A percentile compares a stretch with the other conserved stretches of the same genome.
Evolutionary conservation across 192 early-diverging fungal genomes (phyloP).

Genomic region (Backusella psychrophila): DNA sequence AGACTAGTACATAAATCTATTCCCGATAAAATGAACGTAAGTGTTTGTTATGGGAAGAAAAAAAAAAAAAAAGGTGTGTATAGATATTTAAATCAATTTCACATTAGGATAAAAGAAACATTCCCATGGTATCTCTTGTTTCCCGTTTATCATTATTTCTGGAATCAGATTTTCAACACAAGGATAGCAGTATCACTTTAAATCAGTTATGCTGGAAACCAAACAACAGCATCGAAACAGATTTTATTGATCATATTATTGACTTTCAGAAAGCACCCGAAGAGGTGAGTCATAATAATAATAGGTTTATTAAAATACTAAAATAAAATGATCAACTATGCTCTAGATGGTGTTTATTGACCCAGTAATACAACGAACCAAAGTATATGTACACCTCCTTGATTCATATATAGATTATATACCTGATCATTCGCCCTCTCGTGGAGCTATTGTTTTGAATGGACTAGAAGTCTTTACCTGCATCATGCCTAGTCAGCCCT

Average conservation of each 20-base stretch:
- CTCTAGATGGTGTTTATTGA: constrained; percentile 41
- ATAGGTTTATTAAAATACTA: not conserved
- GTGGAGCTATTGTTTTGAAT: constrained; percentile 51
- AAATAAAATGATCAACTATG: not conserved
- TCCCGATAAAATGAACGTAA: constrained; percentile 42
- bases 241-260: constrained; percentile 51
- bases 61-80: not conserved
- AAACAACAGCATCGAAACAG: constrained; percentile 21
- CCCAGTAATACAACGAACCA: constrained; percentile 51
- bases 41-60: not conserved
- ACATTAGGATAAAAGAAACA: constrained; percentile 40
- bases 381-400: constrained; percentile 52
- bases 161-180: constrained; percentile 54
- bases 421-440: constrained; percentile 48
- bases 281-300: constrained; percentile 25
- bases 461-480: constrained; percentile 59
- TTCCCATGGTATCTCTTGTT: constrained; percentile 58
- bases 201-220: constrained; percentile 48
- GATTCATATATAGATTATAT: constrained; percentile 63
- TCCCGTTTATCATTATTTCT: constrained; percentile 48
- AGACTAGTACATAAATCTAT: constrained; percentile 43
- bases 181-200: constrained; percentile 54
- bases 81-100: too few relatives aligned
- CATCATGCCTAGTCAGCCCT: constrained; percentile 61
- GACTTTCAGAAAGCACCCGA: constrained; percentile 57